Evolutionary conservation across 306 rosid species (phyloP).

Genomic region (Trichosanthes cucumerina): DNA sequence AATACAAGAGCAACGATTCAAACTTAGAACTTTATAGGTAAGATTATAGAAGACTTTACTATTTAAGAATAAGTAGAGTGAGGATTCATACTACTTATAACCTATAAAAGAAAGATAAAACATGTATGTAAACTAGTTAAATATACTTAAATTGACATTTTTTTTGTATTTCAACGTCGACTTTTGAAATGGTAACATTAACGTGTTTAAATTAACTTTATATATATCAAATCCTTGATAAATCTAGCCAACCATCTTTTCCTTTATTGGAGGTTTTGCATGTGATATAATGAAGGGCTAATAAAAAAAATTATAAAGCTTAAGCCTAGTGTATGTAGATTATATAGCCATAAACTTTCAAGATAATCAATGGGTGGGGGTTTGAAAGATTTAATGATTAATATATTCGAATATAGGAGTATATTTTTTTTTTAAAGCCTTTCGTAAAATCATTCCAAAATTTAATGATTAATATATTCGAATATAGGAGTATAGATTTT

Average conservation of each 20-base stretch:
- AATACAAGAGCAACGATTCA: too few species aligned
- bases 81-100: too few species aligned
- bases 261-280: neutral
- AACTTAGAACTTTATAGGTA: too few species aligned
- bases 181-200: too few species aligned
- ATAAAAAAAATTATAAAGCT: neutral
- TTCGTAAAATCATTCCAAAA: neutral
- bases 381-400: neutral
- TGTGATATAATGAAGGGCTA: neutral
- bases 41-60: too few species aligned
- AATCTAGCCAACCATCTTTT: neutral
- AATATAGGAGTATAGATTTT: neutral
- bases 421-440: neutral
- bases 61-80: too few species aligned
- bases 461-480: neutral
- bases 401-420: neutral
- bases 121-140: too few species aligned
- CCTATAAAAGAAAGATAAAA: too few species aligned
- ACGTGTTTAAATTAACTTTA: too few species aligned
- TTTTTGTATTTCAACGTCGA: too few species aligned
- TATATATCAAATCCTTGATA: neutral
- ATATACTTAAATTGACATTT: too few species aligned
- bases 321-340: neutral
- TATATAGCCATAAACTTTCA: neutral
- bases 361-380: neutral